Evolutionary conservation across 2,329 filamentous ascomycete species (phyloP).

Genomic region (Fusarium mundagurra): DNA sequence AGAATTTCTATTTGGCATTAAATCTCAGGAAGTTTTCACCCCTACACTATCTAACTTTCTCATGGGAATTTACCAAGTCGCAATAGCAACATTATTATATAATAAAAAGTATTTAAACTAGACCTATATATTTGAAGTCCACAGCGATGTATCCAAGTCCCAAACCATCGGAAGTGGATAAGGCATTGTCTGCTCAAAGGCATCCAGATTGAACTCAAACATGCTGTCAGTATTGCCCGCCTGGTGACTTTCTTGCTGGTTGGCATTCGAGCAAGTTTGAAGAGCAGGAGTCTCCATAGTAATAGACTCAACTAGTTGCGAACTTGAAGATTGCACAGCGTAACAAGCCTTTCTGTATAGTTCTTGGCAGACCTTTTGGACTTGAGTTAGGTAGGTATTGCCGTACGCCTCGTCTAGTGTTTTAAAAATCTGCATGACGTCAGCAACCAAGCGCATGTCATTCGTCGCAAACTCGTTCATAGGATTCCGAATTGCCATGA

Average conservation of each 20-base stretch:
- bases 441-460: not conserved
- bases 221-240: no score
- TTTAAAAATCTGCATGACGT: not conserved
- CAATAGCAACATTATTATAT: fast-evolving
- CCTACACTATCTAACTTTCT: fast-evolving
- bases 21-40: fast-evolving
- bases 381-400: not conserved
- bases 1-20: fast-evolving
- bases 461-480: not conserved
- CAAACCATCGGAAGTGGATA: not conserved
- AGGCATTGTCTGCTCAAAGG: not conserved
- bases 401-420: not conserved
- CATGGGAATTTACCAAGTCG: fast-evolving
- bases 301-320: no score
- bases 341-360: not conserved
- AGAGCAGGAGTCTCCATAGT: not conserved
- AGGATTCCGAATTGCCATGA: not conserved
- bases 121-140: not conserved
- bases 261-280: not conserved
- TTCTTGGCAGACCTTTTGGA: not conserved
- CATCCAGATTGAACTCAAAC: not conserved
- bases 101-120: no score
- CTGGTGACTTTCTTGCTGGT: not conserved
- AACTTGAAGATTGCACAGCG: not conserved
- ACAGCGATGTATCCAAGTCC: not conserved